Conservation (phyloP, 495 filamentous ascomycete species). For the Peziza echinospora region DNA sequence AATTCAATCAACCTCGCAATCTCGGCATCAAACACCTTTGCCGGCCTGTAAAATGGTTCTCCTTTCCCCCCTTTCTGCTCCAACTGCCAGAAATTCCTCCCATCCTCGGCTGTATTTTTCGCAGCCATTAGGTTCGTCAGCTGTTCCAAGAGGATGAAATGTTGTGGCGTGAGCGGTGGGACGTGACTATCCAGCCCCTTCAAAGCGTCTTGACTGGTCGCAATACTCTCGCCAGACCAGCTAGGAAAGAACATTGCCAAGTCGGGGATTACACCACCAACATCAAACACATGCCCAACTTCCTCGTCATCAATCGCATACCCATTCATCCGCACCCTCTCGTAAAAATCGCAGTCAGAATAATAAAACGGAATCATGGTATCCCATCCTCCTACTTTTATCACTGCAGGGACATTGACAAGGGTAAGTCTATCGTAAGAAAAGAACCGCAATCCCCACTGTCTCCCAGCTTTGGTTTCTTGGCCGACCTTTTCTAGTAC, state of each 20-base stretch:
- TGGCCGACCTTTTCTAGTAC: constrained; percentile 20
- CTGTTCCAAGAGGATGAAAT: constrained; percentile 17
- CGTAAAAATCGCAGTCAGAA: constrained; percentile 39
- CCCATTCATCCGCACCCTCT: constrained; percentile 29
- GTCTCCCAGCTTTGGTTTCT: neutral
- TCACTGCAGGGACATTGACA: constrained; percentile 31
- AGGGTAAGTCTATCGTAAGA: constrained; percentile 37
- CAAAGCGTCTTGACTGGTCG: neutral
- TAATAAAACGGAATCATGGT: constrained; percentile 38
- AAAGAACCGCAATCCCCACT: constrained; percentile 33
- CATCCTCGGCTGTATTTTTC: constrained; percentile 17
- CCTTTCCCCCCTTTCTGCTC: constrained; percentile 35
- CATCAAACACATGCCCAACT: constrained; percentile 33
- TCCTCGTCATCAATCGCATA: constrained; percentile 26
- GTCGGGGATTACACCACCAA: constrained; percentile 26
- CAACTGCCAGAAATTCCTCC: constrained; percentile 38
- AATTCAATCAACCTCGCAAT: constrained; percentile 31
- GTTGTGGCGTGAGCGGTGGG: constrained; percentile 13
- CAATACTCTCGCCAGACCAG: neutral
- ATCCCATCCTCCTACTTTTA: constrained; percentile 38
- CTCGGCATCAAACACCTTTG: constrained; percentile 31
- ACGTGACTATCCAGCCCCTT: constrained; percentile 5
- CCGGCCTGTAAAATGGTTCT: constrained; percentile 37
- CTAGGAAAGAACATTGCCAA: constrained; percentile 28
- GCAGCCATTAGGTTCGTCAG: constrained; percentile 25